Conservation (phyloP, 306 rosid species). For the Begonia loranthoides region DNA sequence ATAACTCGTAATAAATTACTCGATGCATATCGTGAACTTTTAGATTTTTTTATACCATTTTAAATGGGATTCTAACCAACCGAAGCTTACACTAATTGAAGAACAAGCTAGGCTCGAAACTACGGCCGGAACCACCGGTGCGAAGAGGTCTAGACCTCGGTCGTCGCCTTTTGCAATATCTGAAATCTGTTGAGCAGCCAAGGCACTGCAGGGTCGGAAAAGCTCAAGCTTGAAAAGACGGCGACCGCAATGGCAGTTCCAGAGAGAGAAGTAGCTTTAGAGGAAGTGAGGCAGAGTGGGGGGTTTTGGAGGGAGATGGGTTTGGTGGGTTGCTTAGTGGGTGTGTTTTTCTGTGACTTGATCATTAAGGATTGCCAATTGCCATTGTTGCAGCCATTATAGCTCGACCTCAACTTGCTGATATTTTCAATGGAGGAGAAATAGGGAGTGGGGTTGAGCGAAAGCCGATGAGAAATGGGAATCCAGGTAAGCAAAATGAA, state of each 20-base stretch:
- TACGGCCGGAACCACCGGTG: slow-evolving; percentile 63
- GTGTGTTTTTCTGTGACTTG: slow-evolving; percentile 16
- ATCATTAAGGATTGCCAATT: slow-evolving; percentile 56
- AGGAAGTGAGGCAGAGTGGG: slow-evolving; percentile 33
- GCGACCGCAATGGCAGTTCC: slow-evolving; percentile 73
- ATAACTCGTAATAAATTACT: no score
- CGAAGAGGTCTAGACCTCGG: slow-evolving; percentile 61
- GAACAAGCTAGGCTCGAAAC: slow-evolving; percentile 26
- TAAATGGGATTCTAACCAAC: no score
- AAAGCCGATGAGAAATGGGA: background rate
- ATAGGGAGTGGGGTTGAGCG: background rate
- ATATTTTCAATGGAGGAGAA: background rate
- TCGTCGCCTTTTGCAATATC: slow-evolving; percentile 67
- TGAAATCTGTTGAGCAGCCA: slow-evolving; percentile 72
- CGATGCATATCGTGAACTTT: no score
- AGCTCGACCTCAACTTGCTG: no score
- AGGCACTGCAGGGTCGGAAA: slow-evolving; percentile 48
- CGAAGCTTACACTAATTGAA: no score
- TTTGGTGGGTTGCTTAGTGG: slow-evolving; percentile 27
- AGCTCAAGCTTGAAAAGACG: slow-evolving; percentile 40
- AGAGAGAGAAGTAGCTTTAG: slow-evolving; percentile 20
- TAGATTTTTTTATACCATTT: no score
- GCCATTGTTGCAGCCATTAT: slow-evolving; percentile 73
- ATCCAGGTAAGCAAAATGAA: slow-evolving; percentile 13
- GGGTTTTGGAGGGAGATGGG: slow-evolving; percentile 45